Percentiles rank a stretch among this genome's conserved stretches.
phyloP scores from a whole-genome alignment of 2,329 filamentous ascomycete genomes.

The Ceratocystis harringtonii region DNA sequence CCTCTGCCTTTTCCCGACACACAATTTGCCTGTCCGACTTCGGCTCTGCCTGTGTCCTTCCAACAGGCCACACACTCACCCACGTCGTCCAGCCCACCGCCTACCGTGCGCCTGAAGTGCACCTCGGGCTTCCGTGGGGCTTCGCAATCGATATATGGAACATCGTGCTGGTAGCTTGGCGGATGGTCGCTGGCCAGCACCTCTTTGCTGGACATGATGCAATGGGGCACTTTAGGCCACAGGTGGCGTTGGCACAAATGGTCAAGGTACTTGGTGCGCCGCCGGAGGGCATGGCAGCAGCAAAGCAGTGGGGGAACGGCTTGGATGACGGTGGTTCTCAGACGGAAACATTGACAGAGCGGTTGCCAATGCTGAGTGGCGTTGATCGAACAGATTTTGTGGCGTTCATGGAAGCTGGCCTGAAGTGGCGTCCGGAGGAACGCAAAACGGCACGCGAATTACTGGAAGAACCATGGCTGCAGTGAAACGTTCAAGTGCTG shows the following conservation, averaged over 20 bases:
- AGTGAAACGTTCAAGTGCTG: not conserved
- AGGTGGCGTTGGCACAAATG: not conserved
- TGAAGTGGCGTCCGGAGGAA: not conserved
- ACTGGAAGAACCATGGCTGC: not conserved
- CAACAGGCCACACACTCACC: not conserved
- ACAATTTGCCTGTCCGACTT: not conserved
- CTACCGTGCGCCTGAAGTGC: conserved; percentile 27
- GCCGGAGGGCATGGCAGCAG: not conserved
- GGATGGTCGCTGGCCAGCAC: not conserved
- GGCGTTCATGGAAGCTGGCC: not conserved
- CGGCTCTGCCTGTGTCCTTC: not conserved
- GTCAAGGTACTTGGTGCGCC: not conserved
- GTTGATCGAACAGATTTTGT: not conserved
- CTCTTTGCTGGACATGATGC: not conserved
- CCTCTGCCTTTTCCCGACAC: not conserved
- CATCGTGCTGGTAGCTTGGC: conserved; percentile 24
- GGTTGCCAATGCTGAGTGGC: not conserved
- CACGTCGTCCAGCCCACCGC: conserved; percentile 22
- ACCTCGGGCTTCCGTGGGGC: conserved; percentile 26
- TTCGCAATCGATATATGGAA: conserved; percentile 26
- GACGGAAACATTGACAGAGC: not conserved
- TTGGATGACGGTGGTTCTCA: no score
- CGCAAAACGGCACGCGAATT: not conserved
- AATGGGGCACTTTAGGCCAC: not conserved
- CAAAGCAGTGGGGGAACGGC: not conserved